Evolutionary conservation across 805 yeast genomes (phyloP).

Genomic region (Suhomyces pyralidae): DNA sequence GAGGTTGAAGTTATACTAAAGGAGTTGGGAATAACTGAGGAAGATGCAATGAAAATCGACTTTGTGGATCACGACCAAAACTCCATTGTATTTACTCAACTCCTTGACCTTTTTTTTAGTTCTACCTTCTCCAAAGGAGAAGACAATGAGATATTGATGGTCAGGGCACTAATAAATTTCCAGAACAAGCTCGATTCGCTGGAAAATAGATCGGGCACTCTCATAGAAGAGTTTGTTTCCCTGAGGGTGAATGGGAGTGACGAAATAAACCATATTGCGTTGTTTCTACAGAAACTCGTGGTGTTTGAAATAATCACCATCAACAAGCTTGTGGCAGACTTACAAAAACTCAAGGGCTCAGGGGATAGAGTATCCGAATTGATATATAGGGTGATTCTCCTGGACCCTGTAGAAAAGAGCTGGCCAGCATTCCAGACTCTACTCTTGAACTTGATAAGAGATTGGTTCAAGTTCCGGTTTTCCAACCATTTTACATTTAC

Average conservation of each 20-base stretch:
- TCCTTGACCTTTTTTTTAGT: not conserved
- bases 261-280: not conserved
- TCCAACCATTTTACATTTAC: constrained; percentile 10
- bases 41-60: not conserved
- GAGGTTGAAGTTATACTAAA: not conserved
- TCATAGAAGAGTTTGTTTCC: constrained; percentile 6
- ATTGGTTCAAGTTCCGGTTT: constrained; percentile 11
- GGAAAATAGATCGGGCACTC: not conserved
- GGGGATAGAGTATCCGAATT: constrained; percentile 4
- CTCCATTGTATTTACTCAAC: not conserved
- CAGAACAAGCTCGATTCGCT: constrained; percentile 2
- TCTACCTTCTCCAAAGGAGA: too few species aligned
- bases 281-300: constrained; percentile 15
- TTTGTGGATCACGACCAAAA: not conserved
- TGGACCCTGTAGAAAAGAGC: not conserved
- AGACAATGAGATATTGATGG: constrained; percentile 11
- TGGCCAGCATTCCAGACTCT: constrained; percentile 4
- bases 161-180: constrained; percentile 15
- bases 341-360: constrained; percentile 6
- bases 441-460: constrained; percentile 12
- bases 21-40: not conserved
- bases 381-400: constrained; percentile 10
- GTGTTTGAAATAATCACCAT: constrained; percentile 15
- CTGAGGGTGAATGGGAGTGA: not conserved
- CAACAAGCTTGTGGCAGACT: constrained; percentile 10